phyloP scores from a whole-genome alignment of 768 basidiomycete genomes.

The Cubamyces sp. region DNA sequence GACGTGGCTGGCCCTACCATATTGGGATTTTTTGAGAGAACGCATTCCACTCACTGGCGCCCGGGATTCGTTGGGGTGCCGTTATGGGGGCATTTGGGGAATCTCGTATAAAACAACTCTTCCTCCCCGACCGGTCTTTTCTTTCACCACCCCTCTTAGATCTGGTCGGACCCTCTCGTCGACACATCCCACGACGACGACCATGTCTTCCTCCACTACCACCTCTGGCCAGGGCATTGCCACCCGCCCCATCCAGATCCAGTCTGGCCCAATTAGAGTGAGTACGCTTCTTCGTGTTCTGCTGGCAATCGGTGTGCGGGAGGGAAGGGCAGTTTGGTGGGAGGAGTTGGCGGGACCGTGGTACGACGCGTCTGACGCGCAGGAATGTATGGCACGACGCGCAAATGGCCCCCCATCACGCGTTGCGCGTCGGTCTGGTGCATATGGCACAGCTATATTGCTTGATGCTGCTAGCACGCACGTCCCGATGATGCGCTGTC shows the following conservation, averaged over 20 bases:
- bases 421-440: background rate
- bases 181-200: slow-evolving; percentile 22
- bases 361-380: slow-evolving; percentile 11
- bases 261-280: slow-evolving; percentile 38
- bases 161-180: slow-evolving; percentile 20
- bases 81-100: slow-evolving; percentile 21
- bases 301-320: background rate
- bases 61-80: slow-evolving; percentile 26
- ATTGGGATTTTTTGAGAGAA: slow-evolving; percentile 21
- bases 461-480: background rate
- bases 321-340: background rate
- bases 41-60: slow-evolving; percentile 12
- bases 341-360: background rate
- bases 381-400: slow-evolving; percentile 1
- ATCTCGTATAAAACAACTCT: slow-evolving; percentile 20
- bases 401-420: slow-evolving; percentile 3
- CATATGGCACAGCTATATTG: slow-evolving; percentile 6
- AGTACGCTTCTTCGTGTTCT: slow-evolving; percentile 20
- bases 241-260: slow-evolving; percentile 39
- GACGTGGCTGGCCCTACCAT: slow-evolving; percentile 4
- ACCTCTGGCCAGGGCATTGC: slow-evolving; percentile 24
- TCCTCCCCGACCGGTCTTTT: slow-evolving; percentile 4
- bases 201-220: slow-evolving; percentile 27
- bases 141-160: slow-evolving; percentile 16
- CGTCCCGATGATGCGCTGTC: too few relatives aligned